Base-by-base conservation (phyloP, 257 asterid genomes). In the Vinca minor region DNA sequence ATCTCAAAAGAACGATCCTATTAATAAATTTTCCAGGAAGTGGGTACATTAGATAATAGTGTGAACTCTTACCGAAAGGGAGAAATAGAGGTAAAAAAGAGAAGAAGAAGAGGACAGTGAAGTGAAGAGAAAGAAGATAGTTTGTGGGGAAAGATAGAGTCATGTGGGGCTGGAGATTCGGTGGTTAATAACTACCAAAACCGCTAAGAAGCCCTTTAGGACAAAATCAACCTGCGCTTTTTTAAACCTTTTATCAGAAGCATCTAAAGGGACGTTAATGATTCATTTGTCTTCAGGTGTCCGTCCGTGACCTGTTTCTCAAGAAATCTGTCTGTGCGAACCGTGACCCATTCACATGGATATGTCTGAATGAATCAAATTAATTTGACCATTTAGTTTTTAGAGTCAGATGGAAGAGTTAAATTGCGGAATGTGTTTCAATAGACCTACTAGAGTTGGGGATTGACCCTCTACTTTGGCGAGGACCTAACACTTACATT, bases 91-190 rank as follows among this genome's bases (percentile, higher is more conserved):
- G 38, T 7, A 3, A 34, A 3, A 38, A 0, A 13, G 4, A 17
- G 10, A 25, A 7, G 56, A 0, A 50, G 35, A 2, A 55, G 60
- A 18, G 13, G 4, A 0, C 28, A 52, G 14, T 26, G 36, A 53
- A 53, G 14, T 53, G 59, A 17, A 25, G 42, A 14, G n/a, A 15
- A 29, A 21, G 29, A 44, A 38, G 35, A 59, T 44, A 0, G 15
- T 8, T 10, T 20, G 53, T 20, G 55, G 70, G 62, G 1, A 56
- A 56, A 56, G 64, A 28, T 60, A 53, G 25, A 20, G 44, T 39
- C 73, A 69, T 69, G 73, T 69, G 73, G 73, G 73, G 63, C 67
- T 12, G 67, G 35, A 39, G 73, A 50, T 69, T 69, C 63, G 73
- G 68, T 50, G 63, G 68, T 61, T 69, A 61, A 38, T 69, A 61